Percentiles rank a stretch among this genome's conserved stretches.
These are phyloP conservation scores for Fusarium beomiforme DNA, from an alignment of 2,329 filamentous ascomycete genomes.

Conservation along the genomic window DNA sequence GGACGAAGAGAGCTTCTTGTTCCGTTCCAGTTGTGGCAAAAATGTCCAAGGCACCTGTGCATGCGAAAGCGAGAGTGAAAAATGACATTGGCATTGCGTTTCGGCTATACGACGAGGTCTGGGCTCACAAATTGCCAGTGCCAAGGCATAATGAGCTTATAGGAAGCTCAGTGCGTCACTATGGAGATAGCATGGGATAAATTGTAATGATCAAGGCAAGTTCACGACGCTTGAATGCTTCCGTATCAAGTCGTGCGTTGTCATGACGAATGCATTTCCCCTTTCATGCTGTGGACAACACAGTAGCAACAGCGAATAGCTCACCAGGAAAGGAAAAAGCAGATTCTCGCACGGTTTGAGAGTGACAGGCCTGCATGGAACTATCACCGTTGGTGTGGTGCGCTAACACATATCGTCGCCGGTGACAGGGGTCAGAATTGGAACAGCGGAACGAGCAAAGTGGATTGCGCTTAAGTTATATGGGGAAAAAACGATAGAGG, in stretches of 20 bases:
- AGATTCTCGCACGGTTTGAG: conserved; percentile 8
- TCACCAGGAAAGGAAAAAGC: neutral
- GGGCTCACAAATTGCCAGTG: neutral
- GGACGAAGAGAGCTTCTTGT: neutral
- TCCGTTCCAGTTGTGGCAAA: conserved; percentile 16
- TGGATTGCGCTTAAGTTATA: neutral
- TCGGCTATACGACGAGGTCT: neutral
- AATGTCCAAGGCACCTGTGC: neutral
- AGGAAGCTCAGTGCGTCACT: neutral
- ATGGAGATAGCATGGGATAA: neutral
- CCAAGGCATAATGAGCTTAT: neutral
- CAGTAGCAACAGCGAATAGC: neutral
- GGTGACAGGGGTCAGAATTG: conserved; percentile 11
- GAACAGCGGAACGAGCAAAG: neutral
- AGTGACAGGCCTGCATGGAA: conserved; percentile 23
- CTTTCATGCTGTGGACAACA: neutral
- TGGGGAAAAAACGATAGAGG: neutral
- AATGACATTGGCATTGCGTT: neutral
- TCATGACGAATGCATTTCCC: neutral
- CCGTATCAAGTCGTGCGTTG: neutral
- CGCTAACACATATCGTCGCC: conserved; percentile 21
- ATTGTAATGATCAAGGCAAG: neutral
- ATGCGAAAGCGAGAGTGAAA: neutral
- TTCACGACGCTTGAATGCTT: neutral
- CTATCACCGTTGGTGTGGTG: conserved; percentile 21